Conservation (phyloP, 2,329 filamentous ascomycete species). For the Gliomastix tumulicola region DNA sequence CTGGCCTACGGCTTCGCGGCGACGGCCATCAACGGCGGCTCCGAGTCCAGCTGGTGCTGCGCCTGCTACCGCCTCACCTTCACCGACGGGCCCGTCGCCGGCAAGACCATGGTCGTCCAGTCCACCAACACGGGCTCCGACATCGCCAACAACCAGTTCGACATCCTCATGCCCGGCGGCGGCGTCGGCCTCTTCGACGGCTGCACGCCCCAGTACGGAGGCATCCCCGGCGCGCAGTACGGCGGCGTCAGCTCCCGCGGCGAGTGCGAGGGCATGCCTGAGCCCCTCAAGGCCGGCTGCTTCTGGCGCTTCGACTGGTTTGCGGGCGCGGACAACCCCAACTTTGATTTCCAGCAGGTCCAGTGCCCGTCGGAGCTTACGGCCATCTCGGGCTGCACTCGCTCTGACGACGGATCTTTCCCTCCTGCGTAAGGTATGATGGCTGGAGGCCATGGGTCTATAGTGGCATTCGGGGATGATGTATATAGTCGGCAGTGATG, state of each 20-base stretch:
- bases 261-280: slow-evolving; percentile 46
- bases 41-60: slow-evolving; percentile 59
- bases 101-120: slow-evolving; percentile 59
- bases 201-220: slow-evolving; percentile 40
- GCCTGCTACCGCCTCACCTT: slow-evolving; percentile 54
- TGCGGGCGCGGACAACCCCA: slow-evolving; percentile 48
- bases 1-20: slow-evolving; percentile 60
- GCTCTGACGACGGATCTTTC: slow-evolving; percentile 19
- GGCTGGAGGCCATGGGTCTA: too few relatives aligned
- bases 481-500: too few relatives aligned
- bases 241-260: slow-evolving; percentile 45
- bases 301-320: slow-evolving; percentile 62
- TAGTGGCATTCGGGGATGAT: too few relatives aligned
- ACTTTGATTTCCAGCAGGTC: slow-evolving; percentile 47
- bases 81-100: slow-evolving; percentile 39
- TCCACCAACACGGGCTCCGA: slow-evolving; percentile 57
- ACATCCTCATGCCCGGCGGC: slow-evolving; percentile 48
- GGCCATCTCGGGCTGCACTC: slow-evolving; percentile 26
- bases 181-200: slow-evolving; percentile 48
- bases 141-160: slow-evolving; percentile 50
- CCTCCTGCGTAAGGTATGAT: slow-evolving; percentile 10
- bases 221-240: slow-evolving; percentile 42
- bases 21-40: slow-evolving; percentile 45
- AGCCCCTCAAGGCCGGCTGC: slow-evolving; percentile 47
- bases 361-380: slow-evolving; percentile 44